Conservation (phyloP, 2,329 filamentous ascomycete species). For the Sclerotinia borealis region DNA sequence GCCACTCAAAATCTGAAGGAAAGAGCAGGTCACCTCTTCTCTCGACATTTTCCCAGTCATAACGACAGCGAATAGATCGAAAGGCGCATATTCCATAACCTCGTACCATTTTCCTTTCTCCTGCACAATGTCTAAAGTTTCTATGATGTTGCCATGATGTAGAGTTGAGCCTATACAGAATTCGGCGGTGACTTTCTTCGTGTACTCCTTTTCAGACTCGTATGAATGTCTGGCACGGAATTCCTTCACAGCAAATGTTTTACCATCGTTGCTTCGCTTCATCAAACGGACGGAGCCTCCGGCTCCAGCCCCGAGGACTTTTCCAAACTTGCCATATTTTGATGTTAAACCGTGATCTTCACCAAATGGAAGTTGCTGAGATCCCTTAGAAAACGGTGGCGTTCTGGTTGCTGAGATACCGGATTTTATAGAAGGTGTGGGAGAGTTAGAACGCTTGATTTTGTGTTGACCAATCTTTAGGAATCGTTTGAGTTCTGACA, state of each 20-base stretch:
- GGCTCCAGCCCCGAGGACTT: slow-evolving; percentile 86
- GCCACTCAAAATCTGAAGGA: slow-evolving; percentile 89
- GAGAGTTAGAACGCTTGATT: slow-evolving; percentile 58
- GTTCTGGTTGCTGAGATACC: slow-evolving; percentile 41
- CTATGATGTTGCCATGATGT: slow-evolving; percentile 97
- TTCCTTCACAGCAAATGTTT: slow-evolving; percentile 96
- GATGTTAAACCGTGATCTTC: slow-evolving; percentile 87
- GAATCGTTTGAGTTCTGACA: slow-evolving; percentile 94
- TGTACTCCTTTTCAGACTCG: slow-evolving; percentile 91
- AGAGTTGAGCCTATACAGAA: slow-evolving; percentile 97
- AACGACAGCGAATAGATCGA: slow-evolving; percentile 92
- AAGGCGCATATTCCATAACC: slow-evolving; percentile 98
- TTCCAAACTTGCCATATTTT: slow-evolving; percentile 94
- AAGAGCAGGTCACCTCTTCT: slow-evolving; percentile 84
- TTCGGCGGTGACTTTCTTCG: slow-evolving; percentile 96
- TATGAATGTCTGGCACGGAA: slow-evolving; percentile 89
- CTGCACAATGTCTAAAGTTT: slow-evolving; percentile 92
- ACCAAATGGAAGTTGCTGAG: slow-evolving; percentile 74
- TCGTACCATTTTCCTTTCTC: slow-evolving; percentile 95
- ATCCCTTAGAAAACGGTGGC: slow-evolving; percentile 41
- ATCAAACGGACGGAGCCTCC: slow-evolving; percentile 91
- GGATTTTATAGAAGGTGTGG: slow-evolving; percentile 46
- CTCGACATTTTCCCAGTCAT: slow-evolving; percentile 98
- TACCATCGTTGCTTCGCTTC: slow-evolving; percentile 86
- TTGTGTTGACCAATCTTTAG: slow-evolving; percentile 75